Conservation (phyloP, 257 asterid species). For the Jasminum sambac region DNA sequence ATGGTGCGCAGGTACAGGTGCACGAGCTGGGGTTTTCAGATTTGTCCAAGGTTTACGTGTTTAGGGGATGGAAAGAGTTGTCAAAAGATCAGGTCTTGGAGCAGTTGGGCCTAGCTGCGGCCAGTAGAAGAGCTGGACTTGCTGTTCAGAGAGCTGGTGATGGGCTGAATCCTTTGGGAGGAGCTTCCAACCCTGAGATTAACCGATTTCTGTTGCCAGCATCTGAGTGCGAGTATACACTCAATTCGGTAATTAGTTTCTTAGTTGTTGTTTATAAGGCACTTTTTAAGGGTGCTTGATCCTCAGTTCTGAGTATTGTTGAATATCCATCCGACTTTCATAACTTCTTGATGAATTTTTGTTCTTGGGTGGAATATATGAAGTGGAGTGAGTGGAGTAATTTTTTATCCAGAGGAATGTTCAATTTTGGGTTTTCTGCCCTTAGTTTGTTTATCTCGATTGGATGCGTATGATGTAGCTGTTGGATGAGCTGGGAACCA, state of each 20-base stretch:
- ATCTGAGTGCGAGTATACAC: constrained; percentile 83
- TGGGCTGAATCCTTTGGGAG: constrained; percentile 50
- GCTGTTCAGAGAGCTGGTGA: constrained; percentile 61
- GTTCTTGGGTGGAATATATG: constrained; percentile 3
- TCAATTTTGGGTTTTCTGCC: constrained; percentile 20
- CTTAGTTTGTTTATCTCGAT: neutral
- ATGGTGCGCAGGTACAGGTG: constrained; percentile 95
- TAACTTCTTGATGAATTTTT: neutral
- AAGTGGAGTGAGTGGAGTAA: constrained; percentile 7
- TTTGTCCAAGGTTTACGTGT: constrained; percentile 81
- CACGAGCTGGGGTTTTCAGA: constrained; percentile 93
- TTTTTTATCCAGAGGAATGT: constrained; percentile 2
- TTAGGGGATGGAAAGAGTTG: constrained; percentile 81
- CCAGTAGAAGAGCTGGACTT: constrained; percentile 48
- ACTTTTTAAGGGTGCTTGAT: neutral
- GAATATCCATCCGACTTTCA: neutral
- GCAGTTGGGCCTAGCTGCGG: constrained; percentile 70
- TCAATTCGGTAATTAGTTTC: constrained; percentile 52
- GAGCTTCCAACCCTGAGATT: constrained; percentile 48
- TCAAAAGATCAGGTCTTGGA: constrained; percentile 90
- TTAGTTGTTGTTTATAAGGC: constrained; percentile 16
- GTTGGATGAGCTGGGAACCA: constrained; percentile 88
- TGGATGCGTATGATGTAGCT: constrained; percentile 44
- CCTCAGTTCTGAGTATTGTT: neutral
- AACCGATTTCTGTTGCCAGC: constrained; percentile 83